Evolutionary conservation across 1,139 yeast genomes (phyloP).

Genomic region (Lodderomyces oxycetoniae): DNA sequence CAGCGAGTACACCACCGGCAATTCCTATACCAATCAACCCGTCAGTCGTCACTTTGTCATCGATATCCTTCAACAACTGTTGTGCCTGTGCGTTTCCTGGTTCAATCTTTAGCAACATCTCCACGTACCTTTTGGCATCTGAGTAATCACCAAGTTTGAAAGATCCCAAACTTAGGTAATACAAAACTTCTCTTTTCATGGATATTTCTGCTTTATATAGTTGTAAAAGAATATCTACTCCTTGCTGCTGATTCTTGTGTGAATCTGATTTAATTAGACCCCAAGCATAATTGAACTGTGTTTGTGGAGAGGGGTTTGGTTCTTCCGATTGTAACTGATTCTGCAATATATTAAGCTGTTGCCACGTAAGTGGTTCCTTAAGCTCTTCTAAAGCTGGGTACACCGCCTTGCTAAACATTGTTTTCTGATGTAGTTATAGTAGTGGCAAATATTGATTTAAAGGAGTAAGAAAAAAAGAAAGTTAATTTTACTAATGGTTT

Average conservation of each 20-base stretch:
- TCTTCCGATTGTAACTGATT: conserved; percentile 80
- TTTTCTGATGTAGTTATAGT: too few species aligned
- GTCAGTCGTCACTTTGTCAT: conserved; percentile 78
- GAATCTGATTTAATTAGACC: conserved; percentile 73
- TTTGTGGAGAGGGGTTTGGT: conserved; percentile 74
- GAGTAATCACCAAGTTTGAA: conserved; percentile 83
- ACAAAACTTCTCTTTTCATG: conserved; percentile 84
- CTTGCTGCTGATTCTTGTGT: conserved; percentile 65
- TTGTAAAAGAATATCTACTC: conserved; percentile 69
- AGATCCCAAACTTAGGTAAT: conserved; percentile 83
- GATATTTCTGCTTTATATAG: conserved; percentile 74
- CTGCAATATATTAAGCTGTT: conserved; percentile 69
- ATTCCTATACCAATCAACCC: conserved; percentile 86
- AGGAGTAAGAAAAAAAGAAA: neutral
- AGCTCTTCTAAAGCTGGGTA: conserved; percentile 44
- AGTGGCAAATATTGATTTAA: too few species aligned
- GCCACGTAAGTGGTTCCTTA: conserved; percentile 59
- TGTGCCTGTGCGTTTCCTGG: conserved; percentile 80
- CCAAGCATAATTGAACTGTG: conserved; percentile 95
- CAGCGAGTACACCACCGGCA: conserved; percentile 78
- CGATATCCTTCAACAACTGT: conserved; percentile 69
- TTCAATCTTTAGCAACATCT: conserved; percentile 68
- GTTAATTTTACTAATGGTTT: neutral
- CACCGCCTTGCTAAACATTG: conserved; percentile 14
- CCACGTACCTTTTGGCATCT: conserved; percentile 82